Base-by-base conservation (phyloP, 2,329 filamentous ascomycete genomes). In the Ophiostoma himal-ulmi region DNA sequence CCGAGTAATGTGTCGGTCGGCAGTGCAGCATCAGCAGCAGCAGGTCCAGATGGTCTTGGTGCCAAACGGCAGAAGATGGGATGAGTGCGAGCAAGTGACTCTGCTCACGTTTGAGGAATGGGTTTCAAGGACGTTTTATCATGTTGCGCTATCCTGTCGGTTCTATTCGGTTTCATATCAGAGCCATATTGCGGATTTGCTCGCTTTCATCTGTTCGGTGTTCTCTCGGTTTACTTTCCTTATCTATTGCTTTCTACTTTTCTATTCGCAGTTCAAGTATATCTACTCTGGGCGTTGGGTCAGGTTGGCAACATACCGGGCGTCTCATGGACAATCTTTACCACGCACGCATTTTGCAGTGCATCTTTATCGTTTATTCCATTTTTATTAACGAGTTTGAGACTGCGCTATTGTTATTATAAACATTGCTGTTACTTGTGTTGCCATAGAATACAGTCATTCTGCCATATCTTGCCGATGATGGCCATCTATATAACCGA, bases 21-120 rank as follows among this genome's bases (percentile, higher is more conserved):
- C 4, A 73, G 72, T 67, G 77, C 75, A 5, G 70, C 72, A 2
- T 13, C 14, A 17, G 39, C 39, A 17, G 48, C 48, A 54, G 68
- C 69, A 57, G 76, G 72, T 4, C 77, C 75, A 34, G 77, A 76
- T 34, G 79, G 77, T 1, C 60, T 79, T 11, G 86, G 87, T 70
- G 77, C 79, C 1, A 88, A 88, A 77, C 80, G 86, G 67, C 85
- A 85, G 76, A 85, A 82, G 69, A 41, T 74, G n/a, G 52, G 52
- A 3, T 57, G 52, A 57, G 52, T 17, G 11, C n/a, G 26, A 5
- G 8, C 52, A 13, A 5, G 11, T 17, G 13, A 3, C 17, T 44
- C 17, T 54, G 20, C 10, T 54, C 48, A 54, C 48, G 6, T 3
- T 1, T 17, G 3, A 54, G 48, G 48, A 54, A 54, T 22, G 48